These are phyloP conservation scores for Erigeron canadensis DNA, from an alignment of 129 eudicot genomes.

Conservation along the genomic window DNA sequence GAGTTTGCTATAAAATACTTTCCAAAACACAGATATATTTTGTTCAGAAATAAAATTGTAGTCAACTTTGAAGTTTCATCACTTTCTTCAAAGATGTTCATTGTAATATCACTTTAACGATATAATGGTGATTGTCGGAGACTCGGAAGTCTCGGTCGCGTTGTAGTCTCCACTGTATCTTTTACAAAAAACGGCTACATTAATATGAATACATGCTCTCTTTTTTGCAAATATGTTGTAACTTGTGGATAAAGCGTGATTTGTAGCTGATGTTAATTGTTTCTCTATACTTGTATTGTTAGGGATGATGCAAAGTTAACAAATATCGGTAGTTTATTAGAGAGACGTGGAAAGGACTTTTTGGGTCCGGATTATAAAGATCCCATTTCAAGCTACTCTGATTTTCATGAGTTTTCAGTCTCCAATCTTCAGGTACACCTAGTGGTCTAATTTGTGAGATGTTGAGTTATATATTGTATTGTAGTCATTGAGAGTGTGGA, in stretches of 20 bases:
- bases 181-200: no score
- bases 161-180: background rate
- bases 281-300: constrained; percentile 18
- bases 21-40: background rate
- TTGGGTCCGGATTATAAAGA: constrained; percentile 72
- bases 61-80: background rate
- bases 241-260: constrained; percentile 8
- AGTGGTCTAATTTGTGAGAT: background rate
- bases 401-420: constrained; percentile 77
- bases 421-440: constrained; percentile 69
- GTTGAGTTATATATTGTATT: background rate
- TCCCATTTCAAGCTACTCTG: constrained; percentile 77
- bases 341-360: constrained; percentile 59
- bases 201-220: background rate
- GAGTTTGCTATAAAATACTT: no score
- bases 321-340: constrained; percentile 69
- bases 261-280: constrained; percentile 13
- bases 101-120: background rate
- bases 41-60: background rate
- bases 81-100: background rate
- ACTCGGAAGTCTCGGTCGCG: background rate
- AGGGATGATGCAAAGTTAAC: constrained; percentile 50
- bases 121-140: background rate
- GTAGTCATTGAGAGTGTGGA: background rate
- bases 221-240: background rate